Evolutionary conservation across 2,329 filamentous ascomycete genomes (phyloP).

Genomic region (Pseudocercospora fuligena): DNA sequence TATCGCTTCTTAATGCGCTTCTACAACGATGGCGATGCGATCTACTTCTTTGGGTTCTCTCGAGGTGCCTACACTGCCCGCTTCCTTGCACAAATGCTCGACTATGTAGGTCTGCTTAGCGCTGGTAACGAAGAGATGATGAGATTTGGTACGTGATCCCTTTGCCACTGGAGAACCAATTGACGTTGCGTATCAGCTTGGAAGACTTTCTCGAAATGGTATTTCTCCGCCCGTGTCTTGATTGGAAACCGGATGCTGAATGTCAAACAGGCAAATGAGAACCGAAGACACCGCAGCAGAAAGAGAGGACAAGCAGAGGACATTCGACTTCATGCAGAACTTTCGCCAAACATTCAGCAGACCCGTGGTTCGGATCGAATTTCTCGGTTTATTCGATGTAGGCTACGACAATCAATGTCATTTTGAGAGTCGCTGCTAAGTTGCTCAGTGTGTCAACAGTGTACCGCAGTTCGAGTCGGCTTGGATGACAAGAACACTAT

Average conservation of each 20-base stretch:
- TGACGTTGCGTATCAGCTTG: constrained; percentile 57
- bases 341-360: constrained; percentile 82
- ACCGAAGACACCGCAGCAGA: constrained; percentile 49
- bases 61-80: constrained; percentile 41
- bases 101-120: constrained; percentile 77
- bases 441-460: constrained; percentile 26
- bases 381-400: constrained; percentile 70
- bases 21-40: constrained; percentile 32
- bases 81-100: constrained; percentile 65
- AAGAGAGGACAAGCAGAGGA: constrained; percentile 60
- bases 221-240: background rate
- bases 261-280: constrained; percentile 59
- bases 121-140: constrained; percentile 87
- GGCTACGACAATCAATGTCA: background rate
- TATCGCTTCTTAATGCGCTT: constrained; percentile 54
- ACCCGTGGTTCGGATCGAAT: constrained; percentile 73
- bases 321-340: constrained; percentile 75
- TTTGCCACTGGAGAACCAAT: background rate
- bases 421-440: background rate
- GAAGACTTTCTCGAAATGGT: constrained; percentile 76
- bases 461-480: constrained; percentile 70
- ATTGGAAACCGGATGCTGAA: background rate
- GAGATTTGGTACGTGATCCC: constrained; percentile 56
- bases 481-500: constrained; percentile 80
- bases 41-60: constrained; percentile 28